Evolutionary conservation across 371 early-diverging fungal genomes (phyloP), one percentile per base, ranked within the genome.

Genomic region (Mucor circinelloides): DNA sequence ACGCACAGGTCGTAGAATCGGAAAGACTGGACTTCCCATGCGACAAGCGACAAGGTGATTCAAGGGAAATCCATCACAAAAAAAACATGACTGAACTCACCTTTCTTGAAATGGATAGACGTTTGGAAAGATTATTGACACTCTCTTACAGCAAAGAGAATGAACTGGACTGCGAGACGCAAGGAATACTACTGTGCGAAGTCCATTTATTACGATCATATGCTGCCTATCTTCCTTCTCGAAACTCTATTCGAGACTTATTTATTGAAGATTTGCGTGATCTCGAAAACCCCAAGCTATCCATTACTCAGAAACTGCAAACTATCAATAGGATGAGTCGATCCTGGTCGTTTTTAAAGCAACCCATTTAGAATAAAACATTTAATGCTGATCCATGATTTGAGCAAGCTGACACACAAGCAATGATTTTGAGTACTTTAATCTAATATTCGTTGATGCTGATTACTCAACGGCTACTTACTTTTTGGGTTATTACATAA

Each of bases 231-330:
- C 42, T 87, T 50, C 89, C 91, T 0, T 67, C 74, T 15, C 46
- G 72, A 30, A 79, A 77, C 17, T 80, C 80, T 15, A 68, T 86
- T 28, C 82, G 89, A 42, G 83, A 86, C 21, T 74, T 81, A 52
- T 91, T 94, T 61, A 66, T 94, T 50, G 84, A 87, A 60, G 92
- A 90, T 69, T 69, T 92, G 17, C 81, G 90, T 8, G 93, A 91
- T 52, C 74, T 91, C 19, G 93, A 93, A 66, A 80, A 88, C 69
- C 80, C 88, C 12, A 73, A 74, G 5, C 67, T 91, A 50, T 79
- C 79, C n/a, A 78, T 82, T 2, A 58, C 66, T 2, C 92, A 93
- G 68, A 89, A 89, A 55, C 72, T 87, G 12, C 68, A 78, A 28
- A 87, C 88, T 0, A 70, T 91, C 27, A 77, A 82, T 40, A 79